These are phyloP conservation scores for Simplicillium aogashimaense DNA, from an alignment of 2,329 filamentous ascomycete species.

Conservation along the genomic window DNA sequence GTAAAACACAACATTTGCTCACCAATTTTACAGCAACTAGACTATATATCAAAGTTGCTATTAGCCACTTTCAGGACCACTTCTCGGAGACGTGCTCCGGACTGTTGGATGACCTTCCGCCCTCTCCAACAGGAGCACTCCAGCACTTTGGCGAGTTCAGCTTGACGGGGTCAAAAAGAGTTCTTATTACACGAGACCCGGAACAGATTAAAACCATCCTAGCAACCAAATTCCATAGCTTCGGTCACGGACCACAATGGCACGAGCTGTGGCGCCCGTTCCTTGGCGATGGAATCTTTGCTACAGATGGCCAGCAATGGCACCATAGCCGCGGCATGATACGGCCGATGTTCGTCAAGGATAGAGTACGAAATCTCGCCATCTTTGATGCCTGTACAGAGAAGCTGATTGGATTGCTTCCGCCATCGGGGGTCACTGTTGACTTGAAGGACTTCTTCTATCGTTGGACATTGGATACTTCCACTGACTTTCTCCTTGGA, in stretches of 20 bases:
- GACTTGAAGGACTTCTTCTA: conserved; percentile 56
- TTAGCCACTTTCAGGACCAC: conserved; percentile 9
- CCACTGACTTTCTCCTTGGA: conserved; percentile 59
- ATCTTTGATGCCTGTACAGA: conserved; percentile 53
- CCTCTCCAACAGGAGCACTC: not conserved
- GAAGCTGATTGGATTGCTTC: conserved; percentile 47
- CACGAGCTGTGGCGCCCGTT: conserved; percentile 32
- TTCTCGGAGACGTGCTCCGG: conserved; percentile 9
- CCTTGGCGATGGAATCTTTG: conserved; percentile 47
- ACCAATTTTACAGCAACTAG: conserved; percentile 5
- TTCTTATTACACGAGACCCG: conserved; percentile 40
- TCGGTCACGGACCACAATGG: conserved; percentile 32
- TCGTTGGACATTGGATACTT: conserved; percentile 54
- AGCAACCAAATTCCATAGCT: conserved; percentile 45
- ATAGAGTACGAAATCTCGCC: conserved; percentile 35
- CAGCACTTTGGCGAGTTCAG: conserved; percentile 12
- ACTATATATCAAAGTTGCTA: conserved; percentile 10
- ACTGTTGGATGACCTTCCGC: conserved; percentile 5
- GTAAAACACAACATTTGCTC: no score
- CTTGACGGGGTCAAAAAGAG: conserved; percentile 9
- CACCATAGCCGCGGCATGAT: conserved; percentile 39
- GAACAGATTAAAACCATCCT: conserved; percentile 48
- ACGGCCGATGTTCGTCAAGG: conserved; percentile 39
- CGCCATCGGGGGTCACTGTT: conserved; percentile 39
- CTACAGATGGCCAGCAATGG: conserved; percentile 38